Percentiles rank a stretch among this genome's conserved stretches.
phyloP scores from a whole-genome alignment of 768 basidiomycete species.

The Rickenella mellea region DNA sequence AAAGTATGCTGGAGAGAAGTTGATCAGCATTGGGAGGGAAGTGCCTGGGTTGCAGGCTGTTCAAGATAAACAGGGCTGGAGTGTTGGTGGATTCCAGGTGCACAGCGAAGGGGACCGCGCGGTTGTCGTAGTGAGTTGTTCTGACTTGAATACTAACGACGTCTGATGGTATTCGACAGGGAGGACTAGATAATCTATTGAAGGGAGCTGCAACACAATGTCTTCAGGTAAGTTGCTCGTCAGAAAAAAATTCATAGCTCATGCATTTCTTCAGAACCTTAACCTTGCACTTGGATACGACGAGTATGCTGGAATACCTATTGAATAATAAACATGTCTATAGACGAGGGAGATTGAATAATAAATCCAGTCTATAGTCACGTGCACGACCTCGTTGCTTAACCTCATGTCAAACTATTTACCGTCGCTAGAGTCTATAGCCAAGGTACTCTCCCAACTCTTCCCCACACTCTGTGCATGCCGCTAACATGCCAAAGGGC shows the following conservation, averaged over 20 bases:
- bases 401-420: conserved; percentile 26
- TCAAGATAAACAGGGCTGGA: conserved; percentile 80
- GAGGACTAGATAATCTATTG: conserved; percentile 90
- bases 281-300: conserved; percentile 85
- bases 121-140: conserved; percentile 74
- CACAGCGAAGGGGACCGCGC: conserved; percentile 83
- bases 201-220: conserved; percentile 99
- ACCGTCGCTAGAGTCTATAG: conserved; percentile 34
- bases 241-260: background rate
- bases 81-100: conserved; percentile 88
- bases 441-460: conserved; percentile 24
- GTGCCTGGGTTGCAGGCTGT: conserved; percentile 71
- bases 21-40: conserved; percentile 58
- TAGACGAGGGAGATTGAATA: too few relatives aligned
- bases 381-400: too few relatives aligned
- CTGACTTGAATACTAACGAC: too few relatives aligned
- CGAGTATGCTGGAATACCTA: conserved; percentile 72
- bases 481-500: conserved; percentile 16
- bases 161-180: too few relatives aligned
- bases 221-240: conserved; percentile 60
- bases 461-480: background rate
- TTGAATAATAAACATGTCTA: too few relatives aligned
- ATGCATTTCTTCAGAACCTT: conserved; percentile 49
- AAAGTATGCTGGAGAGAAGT: conserved; percentile 65
- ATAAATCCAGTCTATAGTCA: too few relatives aligned